These are phyloP conservation scores for Fusarium anguioides DNA, from an alignment of 2,329 filamentous ascomycete species.

Conservation along the genomic window DNA sequence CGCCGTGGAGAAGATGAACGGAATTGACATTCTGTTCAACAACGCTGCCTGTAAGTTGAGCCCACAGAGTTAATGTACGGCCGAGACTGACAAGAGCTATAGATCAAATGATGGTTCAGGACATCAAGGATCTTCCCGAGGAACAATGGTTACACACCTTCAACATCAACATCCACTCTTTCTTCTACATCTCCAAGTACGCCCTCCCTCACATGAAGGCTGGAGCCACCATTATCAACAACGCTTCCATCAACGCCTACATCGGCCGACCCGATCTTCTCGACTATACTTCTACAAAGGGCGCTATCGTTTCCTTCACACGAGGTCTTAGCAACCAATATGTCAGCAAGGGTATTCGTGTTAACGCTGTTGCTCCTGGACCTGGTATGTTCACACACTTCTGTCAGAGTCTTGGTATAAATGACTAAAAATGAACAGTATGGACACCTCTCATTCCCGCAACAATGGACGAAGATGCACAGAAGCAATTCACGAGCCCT, in stretches of 20 bases:
- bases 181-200: slow-evolving; percentile 85
- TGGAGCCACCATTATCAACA: slow-evolving; percentile 87
- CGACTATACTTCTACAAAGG: slow-evolving; percentile 84
- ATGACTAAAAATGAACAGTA: slow-evolving; percentile 53
- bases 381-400: slow-evolving; percentile 55
- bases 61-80: not conserved
- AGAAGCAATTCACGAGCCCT: slow-evolving; percentile 77
- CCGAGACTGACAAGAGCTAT: not conserved
- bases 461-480: slow-evolving; percentile 76
- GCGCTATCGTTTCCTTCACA: slow-evolving; percentile 83
- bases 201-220: slow-evolving; percentile 76
- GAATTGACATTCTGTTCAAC: slow-evolving; percentile 79
- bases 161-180: slow-evolving; percentile 84
- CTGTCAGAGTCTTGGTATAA: not conserved
- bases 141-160: slow-evolving; percentile 86
- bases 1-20: slow-evolving; percentile 72
- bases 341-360: slow-evolving; percentile 76
- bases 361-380: slow-evolving; percentile 81
- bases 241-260: slow-evolving; percentile 85
- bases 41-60: slow-evolving; percentile 74
- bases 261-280: slow-evolving; percentile 82
- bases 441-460: slow-evolving; percentile 81
- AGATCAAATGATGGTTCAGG: slow-evolving; percentile 71
- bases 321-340: slow-evolving; percentile 81
- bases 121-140: slow-evolving; percentile 77